Conservation (phyloP, 768 basidiomycete species). For the Lentinus tigrinus region DNA sequence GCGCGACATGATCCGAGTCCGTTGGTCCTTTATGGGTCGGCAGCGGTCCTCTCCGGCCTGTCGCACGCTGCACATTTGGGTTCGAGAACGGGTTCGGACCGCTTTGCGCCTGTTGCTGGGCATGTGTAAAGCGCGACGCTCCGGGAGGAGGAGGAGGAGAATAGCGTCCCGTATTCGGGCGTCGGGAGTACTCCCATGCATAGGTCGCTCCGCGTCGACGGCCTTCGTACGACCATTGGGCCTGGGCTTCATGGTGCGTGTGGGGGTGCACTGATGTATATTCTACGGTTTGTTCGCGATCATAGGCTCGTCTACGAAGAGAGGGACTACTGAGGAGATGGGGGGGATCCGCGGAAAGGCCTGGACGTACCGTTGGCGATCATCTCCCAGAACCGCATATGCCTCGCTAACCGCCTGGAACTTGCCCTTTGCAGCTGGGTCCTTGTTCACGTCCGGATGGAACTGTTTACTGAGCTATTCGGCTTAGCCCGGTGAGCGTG, state of each 20-base stretch:
- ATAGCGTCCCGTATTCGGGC: slow-evolving; percentile 19
- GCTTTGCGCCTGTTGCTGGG: slow-evolving; percentile 8
- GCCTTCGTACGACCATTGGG: slow-evolving; percentile 27
- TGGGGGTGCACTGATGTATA: neutral
- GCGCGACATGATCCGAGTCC: slow-evolving; percentile 18
- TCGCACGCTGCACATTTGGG: slow-evolving; percentile 28
- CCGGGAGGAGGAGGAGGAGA: slow-evolving; percentile 10
- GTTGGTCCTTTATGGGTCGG: slow-evolving; percentile 3
- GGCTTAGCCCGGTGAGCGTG: slow-evolving; percentile 6
- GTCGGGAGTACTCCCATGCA: slow-evolving; percentile 33
- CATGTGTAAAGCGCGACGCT: slow-evolving; percentile 1
- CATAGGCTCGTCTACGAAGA: slow-evolving; percentile 32
- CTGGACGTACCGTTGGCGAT: slow-evolving; percentile 40
- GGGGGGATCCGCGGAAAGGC: neutral
- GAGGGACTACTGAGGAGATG: neutral
- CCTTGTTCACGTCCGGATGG: slow-evolving; percentile 45
- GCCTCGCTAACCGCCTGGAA: slow-evolving; percentile 50
- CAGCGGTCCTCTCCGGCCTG: slow-evolving; percentile 15
- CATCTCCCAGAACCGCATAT: slow-evolving; percentile 44
- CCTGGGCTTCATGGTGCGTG: slow-evolving; percentile 16
- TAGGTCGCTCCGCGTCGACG: slow-evolving; percentile 35
- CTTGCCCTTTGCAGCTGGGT: slow-evolving; percentile 36
- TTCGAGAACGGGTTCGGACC: slow-evolving; percentile 26
- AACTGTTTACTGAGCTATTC: slow-evolving; percentile 46
- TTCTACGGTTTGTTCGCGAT: slow-evolving; percentile 25